These are phyloP conservation scores for Dipteronia sinensis DNA, from an alignment of 345 rosid genomes.

Conservation along the genomic window DNA sequence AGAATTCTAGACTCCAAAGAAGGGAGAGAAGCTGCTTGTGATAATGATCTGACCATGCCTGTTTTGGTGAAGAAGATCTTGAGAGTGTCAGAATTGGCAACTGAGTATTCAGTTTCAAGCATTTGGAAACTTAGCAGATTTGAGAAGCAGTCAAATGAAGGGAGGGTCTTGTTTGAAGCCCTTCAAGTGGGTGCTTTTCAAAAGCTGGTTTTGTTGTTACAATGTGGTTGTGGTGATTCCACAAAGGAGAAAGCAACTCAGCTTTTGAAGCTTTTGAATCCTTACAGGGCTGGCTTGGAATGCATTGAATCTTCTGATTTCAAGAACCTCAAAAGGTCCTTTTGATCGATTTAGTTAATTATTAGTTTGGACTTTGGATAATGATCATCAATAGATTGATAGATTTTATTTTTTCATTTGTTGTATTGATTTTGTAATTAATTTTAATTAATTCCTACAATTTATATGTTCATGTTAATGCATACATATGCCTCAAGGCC, in stretches of 20 bases:
- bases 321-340: conserved; percentile 59
- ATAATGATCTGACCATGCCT: conserved; percentile 43
- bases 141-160: conserved; percentile 28
- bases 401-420: neutral
- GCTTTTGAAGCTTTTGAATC: conserved; percentile 59
- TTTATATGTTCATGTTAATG: neutral
- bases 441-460: neutral
- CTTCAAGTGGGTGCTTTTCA: conserved; percentile 64
- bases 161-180: conserved; percentile 33
- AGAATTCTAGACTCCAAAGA: conserved; percentile 34
- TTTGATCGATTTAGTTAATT: conserved; percentile 26
- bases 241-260: conserved; percentile 64
- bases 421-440: neutral
- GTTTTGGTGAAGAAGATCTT: conserved; percentile 53
- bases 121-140: conserved; percentile 48
- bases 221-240: conserved; percentile 45
- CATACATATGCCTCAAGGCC: neutral
- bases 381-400: neutral
- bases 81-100: conserved; percentile 40
- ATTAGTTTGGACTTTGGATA: too few relatives aligned
- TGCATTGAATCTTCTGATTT: conserved; percentile 63
- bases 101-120: conserved; percentile 41
- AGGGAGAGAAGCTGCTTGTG: conserved; percentile 39
- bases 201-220: conserved; percentile 57
- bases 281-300: conserved; percentile 52